A percentile compares a stretch with the other conserved stretches of the same genome.
phyloP scores from a whole-genome alignment of 2,329 filamentous ascomycete species.

The Trichophyton equinum region DNA sequence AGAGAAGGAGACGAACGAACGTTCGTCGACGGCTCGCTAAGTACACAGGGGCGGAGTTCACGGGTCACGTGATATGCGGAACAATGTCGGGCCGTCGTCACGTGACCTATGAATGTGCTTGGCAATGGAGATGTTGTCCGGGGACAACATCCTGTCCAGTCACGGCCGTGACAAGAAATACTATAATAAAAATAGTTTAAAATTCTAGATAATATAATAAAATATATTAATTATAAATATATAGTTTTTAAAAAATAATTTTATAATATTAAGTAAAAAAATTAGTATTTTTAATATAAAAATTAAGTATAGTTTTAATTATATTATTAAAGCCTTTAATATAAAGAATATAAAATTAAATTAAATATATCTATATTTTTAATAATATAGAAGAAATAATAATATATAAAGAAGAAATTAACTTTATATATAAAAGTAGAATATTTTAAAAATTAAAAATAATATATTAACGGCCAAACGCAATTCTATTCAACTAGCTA shows the following conservation, averaged over 20 bases:
- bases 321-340: not conserved
- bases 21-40: no score
- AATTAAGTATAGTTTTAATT: not conserved
- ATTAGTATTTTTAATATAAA: not conserved
- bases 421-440: not conserved
- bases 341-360: not conserved
- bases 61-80: no score
- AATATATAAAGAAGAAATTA: not conserved
- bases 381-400: not conserved
- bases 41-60: no score
- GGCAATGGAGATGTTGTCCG: no score
- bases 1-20: no score
- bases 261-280: not conserved
- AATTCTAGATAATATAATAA: not conserved
- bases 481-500: no score
- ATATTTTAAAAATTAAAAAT: not conserved
- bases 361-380: not conserved
- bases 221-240: not conserved
- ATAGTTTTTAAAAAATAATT: not conserved
- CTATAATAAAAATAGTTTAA: not conserved
- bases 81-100: no score
- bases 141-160: no score
- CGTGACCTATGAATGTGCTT: no score
- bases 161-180: no score
- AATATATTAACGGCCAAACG: no score